A percentile compares a stretch with the other conserved stretches of the same genome.
These are phyloP conservation scores for Phaeotremella fagi DNA, from an alignment of 768 basidiomycete genomes.

Conservation along the genomic window DNA sequence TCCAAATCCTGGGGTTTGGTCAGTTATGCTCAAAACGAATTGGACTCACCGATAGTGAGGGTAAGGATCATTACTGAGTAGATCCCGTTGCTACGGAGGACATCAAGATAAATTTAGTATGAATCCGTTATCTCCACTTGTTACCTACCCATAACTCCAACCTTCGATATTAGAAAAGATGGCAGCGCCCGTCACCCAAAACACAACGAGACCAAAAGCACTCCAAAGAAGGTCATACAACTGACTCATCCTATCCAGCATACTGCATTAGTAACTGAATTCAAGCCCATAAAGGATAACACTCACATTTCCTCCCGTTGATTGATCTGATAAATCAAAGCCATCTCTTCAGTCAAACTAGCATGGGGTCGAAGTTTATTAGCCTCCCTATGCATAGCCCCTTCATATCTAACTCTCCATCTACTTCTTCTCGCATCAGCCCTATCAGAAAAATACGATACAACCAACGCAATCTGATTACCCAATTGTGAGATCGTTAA, in stretches of 20 bases:
- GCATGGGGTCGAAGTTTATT: slow-evolving; percentile 26
- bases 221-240: slow-evolving; percentile 42
- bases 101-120: background rate
- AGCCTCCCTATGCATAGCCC: slow-evolving; percentile 29
- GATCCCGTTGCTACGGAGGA: slow-evolving; percentile 24
- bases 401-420: slow-evolving; percentile 42
- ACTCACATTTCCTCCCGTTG: slow-evolving; percentile 41
- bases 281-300: background rate
- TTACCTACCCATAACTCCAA: slow-evolving; percentile 39
- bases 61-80: slow-evolving; percentile 42
- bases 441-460: slow-evolving; percentile 37
- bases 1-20: slow-evolving; percentile 38
- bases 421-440: slow-evolving; percentile 26
- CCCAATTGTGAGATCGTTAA: slow-evolving; percentile 46
- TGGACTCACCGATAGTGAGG: slow-evolving; percentile 15
- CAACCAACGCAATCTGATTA: slow-evolving; percentile 43
- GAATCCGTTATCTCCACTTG: background rate
- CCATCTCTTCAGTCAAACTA: slow-evolving; percentile 44
- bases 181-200: slow-evolving; percentile 48
- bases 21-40: background rate
- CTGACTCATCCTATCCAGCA: slow-evolving; percentile 28
- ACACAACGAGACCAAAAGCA: slow-evolving; percentile 33
- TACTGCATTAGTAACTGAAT: background rate
- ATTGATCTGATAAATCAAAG: slow-evolving; percentile 44
- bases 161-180: slow-evolving; percentile 46